Base-by-base conservation (phyloP, 257 asterid genomes). In the Osmanthus fragrans region DNA sequence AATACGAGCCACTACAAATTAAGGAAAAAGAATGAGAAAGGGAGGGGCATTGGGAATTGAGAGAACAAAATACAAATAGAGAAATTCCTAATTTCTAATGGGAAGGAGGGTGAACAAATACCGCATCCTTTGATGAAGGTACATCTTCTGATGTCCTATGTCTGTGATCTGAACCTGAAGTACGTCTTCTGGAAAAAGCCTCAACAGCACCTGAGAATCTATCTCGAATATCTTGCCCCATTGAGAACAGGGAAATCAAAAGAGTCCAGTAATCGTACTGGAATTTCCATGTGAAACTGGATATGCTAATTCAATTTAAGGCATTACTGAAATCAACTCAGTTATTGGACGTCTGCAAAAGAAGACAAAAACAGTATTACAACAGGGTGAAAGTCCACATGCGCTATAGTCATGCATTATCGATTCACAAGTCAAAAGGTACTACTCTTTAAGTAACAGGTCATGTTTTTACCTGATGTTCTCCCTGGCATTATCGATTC, bases 131-230 rank as follows among this genome's bases (percentile, higher is more conserved):
- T 69, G 92, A 79, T 69, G 85, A 74, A 77, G 63, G 63, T 51
- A 83, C 77, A 72, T 84, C 87, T 77, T 84, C 88, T 78, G 74
- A 66, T 30, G 87, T 77, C 80, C 86, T 83, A 80, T 85, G 84
- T 47, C 88, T 85, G 25, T 87, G 84, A 70, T 84, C 85, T 70
- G 77, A 42, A 74, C 72, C 70, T 36, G 87, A 83, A 71, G 79
- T 77, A 75, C 84, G 80, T 80, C 84, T 86, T 78, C 92, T 81
- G 27, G 92, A 83, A 66, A 88, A 83, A 72, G 88, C 89, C 67
- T 88, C 92, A 47, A 86, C 85, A 0, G 92, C 90, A 23, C 90
- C 92, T 30, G 92, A 80, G 83, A 86, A 81, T 82, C 76, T 85
- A 54, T 86, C 85, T 71, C 82, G 85, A 47, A 85, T 70, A 71